Evolutionary conservation across 345 rosid species (phyloP).

Genomic region (Corchorus capsularis): DNA sequence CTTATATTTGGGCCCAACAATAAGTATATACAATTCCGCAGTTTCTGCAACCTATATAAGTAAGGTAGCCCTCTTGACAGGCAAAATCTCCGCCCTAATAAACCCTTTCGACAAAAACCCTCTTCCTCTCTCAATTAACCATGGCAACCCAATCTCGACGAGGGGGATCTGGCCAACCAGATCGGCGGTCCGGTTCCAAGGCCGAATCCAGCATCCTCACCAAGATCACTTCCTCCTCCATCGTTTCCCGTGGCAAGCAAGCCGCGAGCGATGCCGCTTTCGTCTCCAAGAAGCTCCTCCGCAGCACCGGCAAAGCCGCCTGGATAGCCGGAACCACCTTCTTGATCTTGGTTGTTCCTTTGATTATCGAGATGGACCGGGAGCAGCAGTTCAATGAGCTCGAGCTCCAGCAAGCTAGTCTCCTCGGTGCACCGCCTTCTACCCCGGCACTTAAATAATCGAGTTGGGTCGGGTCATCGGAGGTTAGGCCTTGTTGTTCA

Average conservation of each 20-base stretch:
- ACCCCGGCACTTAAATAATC: neutral
- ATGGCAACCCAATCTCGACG: conserved; percentile 36
- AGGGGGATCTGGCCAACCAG: conserved; percentile 51
- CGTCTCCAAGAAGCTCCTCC: conserved; percentile 73
- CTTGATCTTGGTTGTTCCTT: conserved; percentile 66
- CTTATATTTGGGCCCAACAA: too few relatives aligned
- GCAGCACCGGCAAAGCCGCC: conserved; percentile 84
- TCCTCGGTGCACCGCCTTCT: conserved; percentile 56
- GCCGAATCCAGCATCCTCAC: conserved; percentile 40
- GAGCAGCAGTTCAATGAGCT: conserved; percentile 65
- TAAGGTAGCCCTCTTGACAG: too few relatives aligned
- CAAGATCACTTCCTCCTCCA: conserved; percentile 25
- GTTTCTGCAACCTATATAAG: too few relatives aligned
- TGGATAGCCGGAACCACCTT: conserved; percentile 83
- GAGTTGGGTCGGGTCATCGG: neutral
- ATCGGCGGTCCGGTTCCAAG: conserved; percentile 30
- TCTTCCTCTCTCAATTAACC: neutral
- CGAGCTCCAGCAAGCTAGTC: conserved; percentile 72
- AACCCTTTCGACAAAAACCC: neutral
- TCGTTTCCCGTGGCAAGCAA: conserved; percentile 58
- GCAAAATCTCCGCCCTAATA: neutral
- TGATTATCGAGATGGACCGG: conserved; percentile 61
- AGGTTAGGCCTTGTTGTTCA: conserved; percentile 14
- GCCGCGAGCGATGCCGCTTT: conserved; percentile 52
- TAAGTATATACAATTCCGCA: too few relatives aligned